Evolutionary conservation across 257 asterid species (phyloP).

Genomic region (Anisodus tanguticus): DNA sequence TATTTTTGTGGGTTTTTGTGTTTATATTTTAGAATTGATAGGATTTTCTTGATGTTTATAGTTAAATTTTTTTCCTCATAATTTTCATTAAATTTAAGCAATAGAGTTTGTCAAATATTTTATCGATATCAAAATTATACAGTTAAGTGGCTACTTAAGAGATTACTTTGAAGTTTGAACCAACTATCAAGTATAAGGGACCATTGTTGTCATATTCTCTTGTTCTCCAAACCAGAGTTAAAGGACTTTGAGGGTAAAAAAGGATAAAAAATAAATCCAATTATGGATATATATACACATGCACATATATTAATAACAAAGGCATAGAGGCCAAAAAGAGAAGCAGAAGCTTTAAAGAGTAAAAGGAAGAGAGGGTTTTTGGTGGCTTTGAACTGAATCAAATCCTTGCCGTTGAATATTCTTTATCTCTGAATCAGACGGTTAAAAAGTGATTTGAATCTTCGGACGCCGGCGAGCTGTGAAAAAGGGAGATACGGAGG

Average conservation of each 20-base stretch:
- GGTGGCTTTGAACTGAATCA: constrained; percentile 39
- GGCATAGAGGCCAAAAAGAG: constrained; percentile 24
- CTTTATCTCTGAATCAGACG: constrained; percentile 7
- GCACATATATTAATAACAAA: background rate
- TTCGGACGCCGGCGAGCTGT: constrained; percentile 32
- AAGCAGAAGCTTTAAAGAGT: constrained; percentile 23
- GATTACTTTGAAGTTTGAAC: too few relatives aligned
- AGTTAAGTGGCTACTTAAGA: too few relatives aligned
- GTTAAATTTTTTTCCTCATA: too few relatives aligned
- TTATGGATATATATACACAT: background rate
- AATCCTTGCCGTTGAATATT: constrained; percentile 45
- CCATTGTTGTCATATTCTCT: too few relatives aligned
- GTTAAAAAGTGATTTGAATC: background rate
- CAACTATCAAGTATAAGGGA: too few relatives aligned
- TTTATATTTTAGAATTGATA: too few relatives aligned
- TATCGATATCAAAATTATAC: too few relatives aligned
- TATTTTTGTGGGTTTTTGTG: too few relatives aligned
- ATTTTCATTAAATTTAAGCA: too few relatives aligned
- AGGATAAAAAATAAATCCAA: background rate
- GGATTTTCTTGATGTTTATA: too few relatives aligned
- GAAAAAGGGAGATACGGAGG: constrained; percentile 32
- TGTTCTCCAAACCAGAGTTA: background rate
- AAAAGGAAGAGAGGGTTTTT: constrained; percentile 35
- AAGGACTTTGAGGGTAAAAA: background rate
- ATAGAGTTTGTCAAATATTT: too few relatives aligned